Conservation (phyloP, 2,329 filamentous ascomycete species). For the Aspergillus hiratsukae region DNA sequence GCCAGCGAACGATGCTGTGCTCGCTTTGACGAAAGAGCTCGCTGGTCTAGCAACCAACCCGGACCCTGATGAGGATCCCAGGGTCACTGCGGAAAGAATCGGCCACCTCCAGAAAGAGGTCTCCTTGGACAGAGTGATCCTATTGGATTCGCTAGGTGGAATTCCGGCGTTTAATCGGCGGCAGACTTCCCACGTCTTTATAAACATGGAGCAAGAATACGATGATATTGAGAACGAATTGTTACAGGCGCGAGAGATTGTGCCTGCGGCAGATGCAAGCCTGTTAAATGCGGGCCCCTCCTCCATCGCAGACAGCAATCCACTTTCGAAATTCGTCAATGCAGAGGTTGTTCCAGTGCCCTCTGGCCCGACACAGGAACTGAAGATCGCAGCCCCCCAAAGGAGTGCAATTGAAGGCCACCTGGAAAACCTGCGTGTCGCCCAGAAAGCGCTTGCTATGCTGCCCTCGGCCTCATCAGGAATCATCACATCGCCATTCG, state of each 20-base stretch:
- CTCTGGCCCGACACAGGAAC: slow-evolving; percentile 10
- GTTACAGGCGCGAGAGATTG: slow-evolving; percentile 22
- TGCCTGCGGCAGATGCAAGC: slow-evolving; percentile 3
- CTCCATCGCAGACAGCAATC: slow-evolving; percentile 34
- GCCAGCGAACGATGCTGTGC: slow-evolving; percentile 60
- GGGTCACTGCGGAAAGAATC: slow-evolving; percentile 36
- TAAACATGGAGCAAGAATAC: slow-evolving; percentile 92
- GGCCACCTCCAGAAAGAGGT: slow-evolving; percentile 48
- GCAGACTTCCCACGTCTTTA: slow-evolving; percentile 69
- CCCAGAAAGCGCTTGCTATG: slow-evolving; percentile 65
- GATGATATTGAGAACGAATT: slow-evolving; percentile 63
- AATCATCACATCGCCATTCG: slow-evolving; percentile 78
- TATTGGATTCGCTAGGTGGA: slow-evolving; percentile 82
- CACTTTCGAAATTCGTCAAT: slow-evolving; percentile 42
- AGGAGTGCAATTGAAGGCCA: slow-evolving; percentile 42
- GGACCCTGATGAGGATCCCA: slow-evolving; percentile 42
- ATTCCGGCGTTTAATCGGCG: slow-evolving; percentile 64
- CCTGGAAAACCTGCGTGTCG: slow-evolving; percentile 68
- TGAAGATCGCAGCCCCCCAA: slow-evolving; percentile 8
- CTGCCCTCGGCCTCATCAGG: slow-evolving; percentile 82
- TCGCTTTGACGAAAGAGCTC: slow-evolving; percentile 73
- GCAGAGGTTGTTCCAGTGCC: slow-evolving; percentile 22
- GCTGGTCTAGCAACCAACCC: slow-evolving; percentile 57
- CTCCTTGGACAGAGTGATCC: slow-evolving; percentile 76
- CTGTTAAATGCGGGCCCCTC: slow-evolving; percentile 16